Percentiles rank a stretch among this genome's conserved stretches.
phyloP scores from a whole-genome alignment of 495 filamentous ascomycete genomes.

The Staphylotrichum longicolle region DNA sequence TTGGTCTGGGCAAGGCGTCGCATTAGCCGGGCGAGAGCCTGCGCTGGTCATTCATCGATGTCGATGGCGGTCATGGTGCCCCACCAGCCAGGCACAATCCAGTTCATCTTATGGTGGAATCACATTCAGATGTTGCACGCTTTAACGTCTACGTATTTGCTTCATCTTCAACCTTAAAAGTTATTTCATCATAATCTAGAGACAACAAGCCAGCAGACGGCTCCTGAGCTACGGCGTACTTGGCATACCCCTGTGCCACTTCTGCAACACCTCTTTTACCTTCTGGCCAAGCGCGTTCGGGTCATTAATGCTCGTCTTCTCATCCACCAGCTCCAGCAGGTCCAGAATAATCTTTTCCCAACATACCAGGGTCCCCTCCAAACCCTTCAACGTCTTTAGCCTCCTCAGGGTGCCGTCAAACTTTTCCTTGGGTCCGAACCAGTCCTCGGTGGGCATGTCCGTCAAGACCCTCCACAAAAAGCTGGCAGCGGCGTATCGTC shows the following conservation, averaged over 20 bases:
- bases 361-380: conserved; percentile 6
- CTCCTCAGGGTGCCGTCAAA: conserved; percentile 5
- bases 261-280: not conserved
- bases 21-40: no score
- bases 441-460: not conserved
- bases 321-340: conserved; percentile 12
- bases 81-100: no score
- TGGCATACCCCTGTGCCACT: conserved; percentile 13
- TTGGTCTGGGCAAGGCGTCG: no score
- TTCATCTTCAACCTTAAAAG: no score
- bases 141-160: no score
- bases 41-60: no score
- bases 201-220: no score
- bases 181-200: no score
- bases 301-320: not conserved
- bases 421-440: conserved; percentile 2
- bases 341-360: conserved; percentile 14
- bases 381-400: conserved; percentile 8
- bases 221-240: not conserved
- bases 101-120: no score
- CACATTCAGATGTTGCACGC: no score
- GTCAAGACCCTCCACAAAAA: conserved; percentile 11
- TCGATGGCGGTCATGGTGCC: no score
- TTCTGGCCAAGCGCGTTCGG: not conserved
- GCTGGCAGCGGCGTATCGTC: not conserved